Evolutionary conservation across 805 yeast species (phyloP).

Genomic region (Candida andamanensis): DNA sequence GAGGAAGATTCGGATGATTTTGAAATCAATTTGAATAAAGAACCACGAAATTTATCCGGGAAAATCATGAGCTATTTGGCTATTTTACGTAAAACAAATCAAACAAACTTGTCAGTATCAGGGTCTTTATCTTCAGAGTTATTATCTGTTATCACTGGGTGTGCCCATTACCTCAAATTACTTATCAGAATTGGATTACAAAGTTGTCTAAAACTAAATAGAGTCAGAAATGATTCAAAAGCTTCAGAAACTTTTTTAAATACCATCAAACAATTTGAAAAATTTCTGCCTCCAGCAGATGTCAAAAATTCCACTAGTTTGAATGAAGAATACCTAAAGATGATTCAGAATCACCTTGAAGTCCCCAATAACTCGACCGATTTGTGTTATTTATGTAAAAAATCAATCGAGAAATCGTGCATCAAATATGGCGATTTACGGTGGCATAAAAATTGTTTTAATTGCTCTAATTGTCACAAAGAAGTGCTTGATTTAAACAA

Average conservation of each 20-base stretch:
- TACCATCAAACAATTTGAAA: slow-evolving; percentile 15
- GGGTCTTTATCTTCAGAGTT: slow-evolving; percentile 57
- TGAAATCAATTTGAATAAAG: slow-evolving; percentile 35
- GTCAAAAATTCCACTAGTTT: slow-evolving; percentile 8
- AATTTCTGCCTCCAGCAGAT: slow-evolving; percentile 3
- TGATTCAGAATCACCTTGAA: slow-evolving; percentile 26
- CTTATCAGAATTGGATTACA: slow-evolving; percentile 76
- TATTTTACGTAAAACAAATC: slow-evolving; percentile 59
- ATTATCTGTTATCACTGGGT: slow-evolving; percentile 77
- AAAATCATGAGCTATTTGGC: slow-evolving; percentile 88
- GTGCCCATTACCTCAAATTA: slow-evolving; percentile 89
- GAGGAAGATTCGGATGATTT: slow-evolving; percentile 1
- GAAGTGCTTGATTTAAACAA: slow-evolving; percentile 34
- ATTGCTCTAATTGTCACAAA: slow-evolving; percentile 56
- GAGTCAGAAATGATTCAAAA: slow-evolving; percentile 47
- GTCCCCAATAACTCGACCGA: slow-evolving; percentile 66
- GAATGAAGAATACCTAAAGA: slow-evolving; percentile 11
- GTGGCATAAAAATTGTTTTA: slow-evolving; percentile 80
- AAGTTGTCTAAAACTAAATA: slow-evolving; percentile 67
- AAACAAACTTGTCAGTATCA: slow-evolving; percentile 32
- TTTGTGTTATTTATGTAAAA: slow-evolving; percentile 63
- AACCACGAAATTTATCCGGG: slow-evolving; percentile 84
- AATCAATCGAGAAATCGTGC: slow-evolving; percentile 84
- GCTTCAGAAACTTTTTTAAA: slow-evolving; percentile 61
- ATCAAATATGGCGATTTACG: slow-evolving; percentile 53